phyloP scores from a whole-genome alignment of 495 filamentous ascomycete genomes.

The Daldinia decipiens region DNA sequence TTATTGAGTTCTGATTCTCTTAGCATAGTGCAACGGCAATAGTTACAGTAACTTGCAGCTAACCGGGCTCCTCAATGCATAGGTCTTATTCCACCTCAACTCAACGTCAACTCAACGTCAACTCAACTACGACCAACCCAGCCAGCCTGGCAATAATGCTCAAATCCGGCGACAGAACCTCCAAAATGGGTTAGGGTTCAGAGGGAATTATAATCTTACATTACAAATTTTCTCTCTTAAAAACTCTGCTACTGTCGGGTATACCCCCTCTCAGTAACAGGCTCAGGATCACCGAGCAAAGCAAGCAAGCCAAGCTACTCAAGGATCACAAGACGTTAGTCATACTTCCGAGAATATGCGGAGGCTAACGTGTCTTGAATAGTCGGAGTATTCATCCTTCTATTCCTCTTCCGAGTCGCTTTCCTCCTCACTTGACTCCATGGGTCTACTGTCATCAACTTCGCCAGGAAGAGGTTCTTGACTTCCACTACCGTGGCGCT shows the following conservation, averaged over 20 bases:
- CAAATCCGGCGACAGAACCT: not conserved
- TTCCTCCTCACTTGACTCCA: conserved; percentile 47
- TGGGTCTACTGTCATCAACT: conserved; percentile 42
- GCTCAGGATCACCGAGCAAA: not conserved
- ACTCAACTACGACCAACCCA: conserved; percentile 11
- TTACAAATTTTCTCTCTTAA: conserved; percentile 13
- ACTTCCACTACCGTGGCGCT: conserved; percentile 57
- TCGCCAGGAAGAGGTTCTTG: conserved; percentile 58
- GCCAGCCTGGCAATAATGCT: not conserved
- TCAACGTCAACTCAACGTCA: conserved; percentile 1
- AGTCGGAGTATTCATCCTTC: conserved; percentile 1
- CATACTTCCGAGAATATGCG: not conserved
- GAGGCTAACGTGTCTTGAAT: not conserved
- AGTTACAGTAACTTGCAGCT: conserved; percentile 3
- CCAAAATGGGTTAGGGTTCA: conserved; percentile 2
- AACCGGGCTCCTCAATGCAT: not conserved
- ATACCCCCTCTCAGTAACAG: not conserved
- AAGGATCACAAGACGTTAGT: conserved; percentile 5
- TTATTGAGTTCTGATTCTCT: conserved; percentile 8
- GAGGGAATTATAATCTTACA: conserved; percentile 33
- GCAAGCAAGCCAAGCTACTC: conserved; percentile 3
- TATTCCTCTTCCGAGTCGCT: conserved; percentile 50
- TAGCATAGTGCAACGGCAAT: conserved; percentile 5
- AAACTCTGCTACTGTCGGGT: conserved; percentile 1
- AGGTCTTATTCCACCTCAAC: not conserved